Conservation (phyloP, 2,329 filamentous ascomycete species). For the Ophiostoma australiae region DNA sequence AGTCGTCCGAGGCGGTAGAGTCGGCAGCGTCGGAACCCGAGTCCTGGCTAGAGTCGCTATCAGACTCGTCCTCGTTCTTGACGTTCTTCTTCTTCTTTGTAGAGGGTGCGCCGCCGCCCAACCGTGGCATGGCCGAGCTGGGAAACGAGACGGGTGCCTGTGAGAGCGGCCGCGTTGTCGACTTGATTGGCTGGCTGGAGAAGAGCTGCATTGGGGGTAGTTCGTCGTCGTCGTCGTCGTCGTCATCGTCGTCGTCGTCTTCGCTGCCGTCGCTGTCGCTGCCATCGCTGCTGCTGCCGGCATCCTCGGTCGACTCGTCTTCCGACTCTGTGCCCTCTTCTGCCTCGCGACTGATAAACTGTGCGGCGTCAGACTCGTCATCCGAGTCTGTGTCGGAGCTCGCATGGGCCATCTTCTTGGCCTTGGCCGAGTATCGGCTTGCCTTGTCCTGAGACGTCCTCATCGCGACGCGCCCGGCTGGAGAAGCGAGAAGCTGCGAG, state of each 20-base stretch:
- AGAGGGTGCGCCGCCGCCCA: background rate
- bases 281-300: conserved; percentile 10
- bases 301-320: background rate
- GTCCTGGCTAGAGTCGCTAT: background rate
- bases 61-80: background rate
- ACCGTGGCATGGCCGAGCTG: conserved; percentile 3
- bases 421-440: background rate
- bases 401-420: background rate
- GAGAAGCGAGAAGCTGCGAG: too few relatives aligned
- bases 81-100: background rate
- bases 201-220: conserved; percentile 1
- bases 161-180: background rate
- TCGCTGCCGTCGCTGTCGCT: background rate
- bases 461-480: background rate
- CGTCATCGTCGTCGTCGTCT: background rate
- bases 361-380: background rate
- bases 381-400: background rate
- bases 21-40: background rate
- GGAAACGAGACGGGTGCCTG: background rate
- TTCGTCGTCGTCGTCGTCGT: conserved; percentile 1
- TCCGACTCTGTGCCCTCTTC: background rate
- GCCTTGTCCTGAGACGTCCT: background rate
- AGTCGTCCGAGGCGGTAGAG: background rate
- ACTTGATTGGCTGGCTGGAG: background rate
- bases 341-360: conserved; percentile 10